Percentiles rank a stretch among this genome's conserved stretches.
Evolutionary conservation across 305 asterid genomes (phyloP).

Genomic region (Fraxinus paxiana): DNA sequence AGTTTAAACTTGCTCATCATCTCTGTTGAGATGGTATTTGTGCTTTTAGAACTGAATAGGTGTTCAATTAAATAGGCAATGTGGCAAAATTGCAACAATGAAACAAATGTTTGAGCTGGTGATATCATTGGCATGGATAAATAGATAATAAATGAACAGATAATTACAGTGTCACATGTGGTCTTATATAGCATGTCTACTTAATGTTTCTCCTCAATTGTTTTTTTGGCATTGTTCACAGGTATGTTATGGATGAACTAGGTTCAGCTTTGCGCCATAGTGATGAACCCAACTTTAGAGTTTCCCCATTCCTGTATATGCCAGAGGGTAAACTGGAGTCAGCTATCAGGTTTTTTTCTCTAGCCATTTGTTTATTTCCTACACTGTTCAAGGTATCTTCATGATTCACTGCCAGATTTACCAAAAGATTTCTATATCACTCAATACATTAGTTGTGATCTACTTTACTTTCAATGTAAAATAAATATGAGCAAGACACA

Average conservation of each 20-base stretch:
- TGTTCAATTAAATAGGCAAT: not conserved
- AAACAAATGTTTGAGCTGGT: not conserved
- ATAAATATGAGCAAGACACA: not conserved
- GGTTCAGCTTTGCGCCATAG: slow-evolving; percentile 97
- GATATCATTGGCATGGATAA: not conserved
- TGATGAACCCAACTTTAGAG: slow-evolving; percentile 84
- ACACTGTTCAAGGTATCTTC: slow-evolving; percentile 18
- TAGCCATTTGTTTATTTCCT: slow-evolving; percentile 26
- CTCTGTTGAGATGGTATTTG: not conserved
- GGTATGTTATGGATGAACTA: slow-evolving; percentile 99
- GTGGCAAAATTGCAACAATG: not conserved
- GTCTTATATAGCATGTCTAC: not conserved
- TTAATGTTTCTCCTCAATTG: slow-evolving; percentile 5
- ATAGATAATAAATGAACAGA: not conserved
- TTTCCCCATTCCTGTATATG: slow-evolving; percentile 94
- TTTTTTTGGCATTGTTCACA: slow-evolving; percentile 30
- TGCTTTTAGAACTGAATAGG: not conserved
- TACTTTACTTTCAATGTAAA: not conserved
- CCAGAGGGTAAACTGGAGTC: slow-evolving; percentile 85
- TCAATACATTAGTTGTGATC: not conserved
- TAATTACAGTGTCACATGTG: slow-evolving; percentile 2
- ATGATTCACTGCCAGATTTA: slow-evolving; percentile 3
- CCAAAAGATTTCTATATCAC: not conserved
- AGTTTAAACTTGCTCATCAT: slow-evolving; percentile 1
- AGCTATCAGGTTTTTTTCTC: slow-evolving; percentile 71